These are phyloP conservation scores for Actinomortierella ambigua DNA, from an alignment of 371 early-diverging fungal species.

Conservation along the genomic window DNA sequence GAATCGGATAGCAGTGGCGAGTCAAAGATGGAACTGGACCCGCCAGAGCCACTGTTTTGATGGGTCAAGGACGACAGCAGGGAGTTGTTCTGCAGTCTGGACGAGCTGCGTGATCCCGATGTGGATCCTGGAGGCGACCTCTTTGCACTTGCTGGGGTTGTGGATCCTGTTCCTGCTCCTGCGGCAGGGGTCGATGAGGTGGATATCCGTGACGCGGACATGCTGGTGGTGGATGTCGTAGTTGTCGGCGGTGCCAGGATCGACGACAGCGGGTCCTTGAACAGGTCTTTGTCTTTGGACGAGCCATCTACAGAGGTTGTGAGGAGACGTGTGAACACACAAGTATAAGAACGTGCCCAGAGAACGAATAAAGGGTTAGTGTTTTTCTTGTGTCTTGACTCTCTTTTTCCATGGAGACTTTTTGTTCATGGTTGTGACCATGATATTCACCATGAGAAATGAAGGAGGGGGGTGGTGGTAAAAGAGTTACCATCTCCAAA, in stretches of 20 bases:
- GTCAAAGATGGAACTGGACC: constrained; percentile 28
- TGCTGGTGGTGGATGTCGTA: constrained; percentile 35
- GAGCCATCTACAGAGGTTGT: no score
- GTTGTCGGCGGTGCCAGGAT: constrained; percentile 34
- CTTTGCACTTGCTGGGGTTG: constrained; percentile 4
- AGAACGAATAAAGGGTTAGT: no score
- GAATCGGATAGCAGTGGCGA: constrained; percentile 14
- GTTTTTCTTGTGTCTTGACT: no score
- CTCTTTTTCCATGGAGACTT: no score
- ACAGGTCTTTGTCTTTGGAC: constrained; percentile 16
- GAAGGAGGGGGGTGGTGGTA: not conserved
- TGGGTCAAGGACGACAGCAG: constrained; percentile 34
- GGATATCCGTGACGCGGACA: constrained; percentile 14
- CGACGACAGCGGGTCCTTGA: constrained; percentile 40
- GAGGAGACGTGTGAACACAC: no score
- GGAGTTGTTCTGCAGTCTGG: constrained; percentile 33
- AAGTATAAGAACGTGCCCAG: no score
- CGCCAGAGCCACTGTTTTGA: constrained; percentile 8
- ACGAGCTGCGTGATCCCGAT: constrained; percentile 34
- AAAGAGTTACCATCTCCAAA: constrained; percentile 46
- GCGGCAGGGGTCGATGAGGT: constrained; percentile 8
- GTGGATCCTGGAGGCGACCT: constrained; percentile 32
- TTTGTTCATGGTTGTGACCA: no score
- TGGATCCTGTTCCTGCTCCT: constrained; percentile 2
- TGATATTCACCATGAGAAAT: not conserved